phyloP scores from a whole-genome alignment of 257 asterid genomes.

The Anisodus acutangulus region DNA sequence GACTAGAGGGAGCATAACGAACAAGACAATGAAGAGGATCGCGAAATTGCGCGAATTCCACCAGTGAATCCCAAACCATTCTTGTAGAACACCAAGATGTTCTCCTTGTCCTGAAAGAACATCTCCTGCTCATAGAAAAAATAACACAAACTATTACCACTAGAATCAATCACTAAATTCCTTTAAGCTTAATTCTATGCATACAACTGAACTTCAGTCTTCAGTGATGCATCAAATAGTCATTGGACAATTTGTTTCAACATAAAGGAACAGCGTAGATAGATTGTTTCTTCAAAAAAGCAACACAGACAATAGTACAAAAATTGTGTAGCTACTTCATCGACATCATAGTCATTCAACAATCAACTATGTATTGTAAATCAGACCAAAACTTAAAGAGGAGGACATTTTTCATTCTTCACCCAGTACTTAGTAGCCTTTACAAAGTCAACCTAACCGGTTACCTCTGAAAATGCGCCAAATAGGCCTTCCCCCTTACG shows the following conservation, averaged over 20 bases:
- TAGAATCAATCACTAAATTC: background rate
- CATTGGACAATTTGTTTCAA: background rate
- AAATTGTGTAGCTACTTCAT: background rate
- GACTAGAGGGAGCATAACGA: conserved; percentile 77
- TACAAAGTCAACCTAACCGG: too few relatives aligned
- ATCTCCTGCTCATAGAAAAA: conserved; percentile 61
- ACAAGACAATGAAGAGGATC: conserved; percentile 59
- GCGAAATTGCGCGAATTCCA: conserved; percentile 84
- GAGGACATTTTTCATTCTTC: too few relatives aligned
- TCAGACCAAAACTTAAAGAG: too few relatives aligned
- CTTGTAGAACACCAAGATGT: conserved; percentile 80
- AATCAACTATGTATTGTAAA: background rate
- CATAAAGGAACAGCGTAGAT: background rate
- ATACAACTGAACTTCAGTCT: background rate
- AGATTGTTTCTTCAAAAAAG: background rate
- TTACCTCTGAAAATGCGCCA: too few relatives aligned
- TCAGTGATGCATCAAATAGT: background rate
- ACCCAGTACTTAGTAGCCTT: too few relatives aligned
- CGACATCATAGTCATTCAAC: background rate
- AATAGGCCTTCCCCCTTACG: too few relatives aligned
- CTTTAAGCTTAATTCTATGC: background rate
- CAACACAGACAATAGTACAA: background rate
- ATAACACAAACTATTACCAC: background rate
- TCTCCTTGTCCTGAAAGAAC: conserved; percentile 88
- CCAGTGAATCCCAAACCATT: conserved; percentile 95